These are phyloP conservation scores for Ascomycota sp. DNA, from an alignment of 2,329 filamentous ascomycete genomes.

Conservation along the genomic window DNA sequence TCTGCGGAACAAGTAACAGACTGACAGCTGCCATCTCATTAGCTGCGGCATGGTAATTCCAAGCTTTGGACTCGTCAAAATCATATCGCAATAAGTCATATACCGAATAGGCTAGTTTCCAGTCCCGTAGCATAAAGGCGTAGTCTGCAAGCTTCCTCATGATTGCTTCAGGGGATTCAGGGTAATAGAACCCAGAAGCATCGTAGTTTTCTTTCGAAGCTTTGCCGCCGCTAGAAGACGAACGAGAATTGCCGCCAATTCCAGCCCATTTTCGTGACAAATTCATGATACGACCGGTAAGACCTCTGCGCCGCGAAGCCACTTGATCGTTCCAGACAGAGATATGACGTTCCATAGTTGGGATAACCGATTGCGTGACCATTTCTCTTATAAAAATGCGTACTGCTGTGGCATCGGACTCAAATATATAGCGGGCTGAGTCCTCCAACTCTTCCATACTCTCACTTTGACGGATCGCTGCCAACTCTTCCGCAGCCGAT, in stretches of 20 bases:
- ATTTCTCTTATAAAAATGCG: constrained; percentile 81
- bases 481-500: constrained; percentile 64
- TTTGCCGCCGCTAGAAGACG: constrained; percentile 28
- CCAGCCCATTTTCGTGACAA: constrained; percentile 75
- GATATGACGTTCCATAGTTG: constrained; percentile 83
- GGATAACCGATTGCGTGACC: constrained; percentile 81
- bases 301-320: constrained; percentile 65
- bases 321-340: constrained; percentile 95
- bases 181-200: constrained; percentile 55
- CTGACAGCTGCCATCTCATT: constrained; percentile 89
- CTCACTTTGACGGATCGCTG: constrained; percentile 48
- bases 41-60: constrained; percentile 79
- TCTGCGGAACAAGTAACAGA: constrained; percentile 53
- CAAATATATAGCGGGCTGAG: constrained; percentile 60
- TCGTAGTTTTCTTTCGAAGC: constrained; percentile 52
- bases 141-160: constrained; percentile 90
- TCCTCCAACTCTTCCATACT: constrained; percentile 46
- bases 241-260: constrained; percentile 47
- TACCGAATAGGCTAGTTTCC: constrained; percentile 74
- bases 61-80: constrained; percentile 87
- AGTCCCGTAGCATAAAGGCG: constrained; percentile 90
- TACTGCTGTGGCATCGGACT: constrained; percentile 75
- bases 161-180: constrained; percentile 67
- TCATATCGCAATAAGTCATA: constrained; percentile 79
- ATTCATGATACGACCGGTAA: constrained; percentile 84